Evolutionary conservation across 805 yeast genomes (phyloP).

Genomic region (Clavispora vitiphila): DNA sequence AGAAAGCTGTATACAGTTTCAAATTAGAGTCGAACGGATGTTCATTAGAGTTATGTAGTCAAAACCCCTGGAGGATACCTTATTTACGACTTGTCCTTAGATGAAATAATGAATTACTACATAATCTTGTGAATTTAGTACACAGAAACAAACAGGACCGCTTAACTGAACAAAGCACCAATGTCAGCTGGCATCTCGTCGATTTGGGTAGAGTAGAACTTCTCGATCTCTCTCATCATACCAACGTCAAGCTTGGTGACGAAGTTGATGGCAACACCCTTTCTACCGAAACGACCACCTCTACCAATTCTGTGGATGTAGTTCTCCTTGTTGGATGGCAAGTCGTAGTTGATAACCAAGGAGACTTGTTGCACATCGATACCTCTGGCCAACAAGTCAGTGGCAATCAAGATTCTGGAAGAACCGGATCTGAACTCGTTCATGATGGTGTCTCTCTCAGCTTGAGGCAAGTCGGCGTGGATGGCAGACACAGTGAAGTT

Average conservation of each 20-base stretch:
- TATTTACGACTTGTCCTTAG: constrained; percentile 1
- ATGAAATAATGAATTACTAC: background rate
- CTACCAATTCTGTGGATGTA: constrained; percentile 98
- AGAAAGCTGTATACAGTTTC: too few relatives aligned
- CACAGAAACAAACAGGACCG: constrained; percentile 1
- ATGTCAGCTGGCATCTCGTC: constrained; percentile 87
- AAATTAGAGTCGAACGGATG: too few relatives aligned
- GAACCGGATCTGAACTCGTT: constrained; percentile 92
- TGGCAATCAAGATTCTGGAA: constrained; percentile 86
- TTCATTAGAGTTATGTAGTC: too few relatives aligned
- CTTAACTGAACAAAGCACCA: constrained; percentile 44
- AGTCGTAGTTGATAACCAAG: constrained; percentile 88
- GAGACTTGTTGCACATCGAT: constrained; percentile 97
- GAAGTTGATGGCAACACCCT: constrained; percentile 95
- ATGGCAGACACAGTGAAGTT: constrained; percentile 91
- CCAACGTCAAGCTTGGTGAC: constrained; percentile 75
- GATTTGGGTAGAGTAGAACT: constrained; percentile 82
- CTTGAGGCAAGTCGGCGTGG: constrained; percentile 95
- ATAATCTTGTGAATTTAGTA: background rate
- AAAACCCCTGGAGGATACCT: too few relatives aligned
- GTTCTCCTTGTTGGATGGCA: constrained; percentile 86
- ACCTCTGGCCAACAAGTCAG: constrained; percentile 73
- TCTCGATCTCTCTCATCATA: constrained; percentile 80
- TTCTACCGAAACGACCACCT: constrained; percentile 97
- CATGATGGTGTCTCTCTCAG: constrained; percentile 92